Conservation (phyloP, 106 monocot genomes). For the Apostasia shenzhenica region DNA sequence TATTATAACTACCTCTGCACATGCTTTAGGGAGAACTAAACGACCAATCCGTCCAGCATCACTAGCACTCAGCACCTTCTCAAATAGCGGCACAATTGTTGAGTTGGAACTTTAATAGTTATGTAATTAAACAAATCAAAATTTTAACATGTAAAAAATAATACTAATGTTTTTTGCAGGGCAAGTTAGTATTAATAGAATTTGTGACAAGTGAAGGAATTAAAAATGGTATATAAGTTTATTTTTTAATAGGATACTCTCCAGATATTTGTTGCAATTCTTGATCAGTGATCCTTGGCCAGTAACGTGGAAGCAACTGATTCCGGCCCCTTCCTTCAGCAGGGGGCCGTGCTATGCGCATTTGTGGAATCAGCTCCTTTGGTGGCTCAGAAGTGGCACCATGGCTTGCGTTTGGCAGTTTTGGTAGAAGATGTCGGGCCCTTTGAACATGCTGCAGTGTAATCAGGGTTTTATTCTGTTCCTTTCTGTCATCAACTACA, state of each 20-base stretch:
- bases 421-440: slow-evolving; percentile 42
- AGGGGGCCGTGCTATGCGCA: slow-evolving; percentile 89
- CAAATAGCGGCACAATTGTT: slow-evolving; percentile 94
- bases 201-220: too few relatives aligned
- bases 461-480: slow-evolving; percentile 28
- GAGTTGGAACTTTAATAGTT: slow-evolving; percentile 66
- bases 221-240: background rate
- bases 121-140: slow-evolving; percentile 45
- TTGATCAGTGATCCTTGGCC: slow-evolving; percentile 99
- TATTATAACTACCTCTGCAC: slow-evolving; percentile 71
- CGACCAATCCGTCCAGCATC: slow-evolving; percentile 98
- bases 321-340: slow-evolving; percentile 74
- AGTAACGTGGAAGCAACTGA: slow-evolving; percentile 91
- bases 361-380: slow-evolving; percentile 42
- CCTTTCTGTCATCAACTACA: slow-evolving; percentile 37
- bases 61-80: slow-evolving; percentile 97
- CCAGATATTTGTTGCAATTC: slow-evolving; percentile 97
- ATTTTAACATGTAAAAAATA: background rate
- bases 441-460: slow-evolving; percentile 46
- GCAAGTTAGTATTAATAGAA: too few relatives aligned
- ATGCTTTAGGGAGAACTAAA: slow-evolving; percentile 97
- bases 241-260: slow-evolving; percentile 74
- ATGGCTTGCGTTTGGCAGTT: slow-evolving; percentile 32
- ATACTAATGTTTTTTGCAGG: background rate
- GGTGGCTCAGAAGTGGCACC: slow-evolving; percentile 37